Percentiles rank a stretch among this genome's conserved stretches.
Evolutionary conservation across 2,329 filamentous ascomycete species (phyloP).

Genomic region (Trichoderma koningiopsis): DNA sequence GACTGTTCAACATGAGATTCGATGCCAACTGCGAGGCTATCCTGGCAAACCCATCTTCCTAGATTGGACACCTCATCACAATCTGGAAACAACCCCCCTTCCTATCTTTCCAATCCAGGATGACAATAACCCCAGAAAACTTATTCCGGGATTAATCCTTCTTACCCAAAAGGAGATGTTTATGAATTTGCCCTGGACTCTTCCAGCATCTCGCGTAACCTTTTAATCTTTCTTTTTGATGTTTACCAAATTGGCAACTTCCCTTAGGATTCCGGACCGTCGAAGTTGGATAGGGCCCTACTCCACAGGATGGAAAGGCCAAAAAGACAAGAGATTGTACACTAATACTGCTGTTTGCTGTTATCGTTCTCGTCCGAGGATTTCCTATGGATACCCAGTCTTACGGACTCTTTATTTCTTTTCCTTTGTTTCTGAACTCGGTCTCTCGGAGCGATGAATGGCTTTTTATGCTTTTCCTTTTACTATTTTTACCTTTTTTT

Average conservation of each 20-base stretch:
- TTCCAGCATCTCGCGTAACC: slow-evolving; percentile 19
- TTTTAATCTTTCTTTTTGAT: slow-evolving; percentile 28
- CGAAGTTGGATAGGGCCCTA: slow-evolving; percentile 19
- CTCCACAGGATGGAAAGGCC: slow-evolving; percentile 25
- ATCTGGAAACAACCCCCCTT: background rate
- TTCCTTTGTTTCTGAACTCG: slow-evolving; percentile 19
- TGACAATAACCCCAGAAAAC: background rate
- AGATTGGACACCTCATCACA: slow-evolving; percentile 32
- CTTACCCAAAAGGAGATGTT: slow-evolving; percentile 18
- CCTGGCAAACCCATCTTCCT: slow-evolving; percentile 62
- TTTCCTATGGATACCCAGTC: slow-evolving; percentile 27
- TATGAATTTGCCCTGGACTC: slow-evolving; percentile 21
- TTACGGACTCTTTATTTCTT: slow-evolving; percentile 20
- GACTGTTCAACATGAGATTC: slow-evolving; percentile 90
- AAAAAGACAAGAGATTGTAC: slow-evolving; percentile 25
- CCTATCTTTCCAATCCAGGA: slow-evolving; percentile 15
- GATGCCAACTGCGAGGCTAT: slow-evolving; percentile 96
- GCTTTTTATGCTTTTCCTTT: background rate
- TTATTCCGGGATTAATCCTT: slow-evolving; percentile 23
- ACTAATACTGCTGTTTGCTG: slow-evolving; percentile 18
- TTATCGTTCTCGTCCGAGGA: slow-evolving; percentile 24
- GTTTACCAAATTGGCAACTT: slow-evolving; percentile 25
- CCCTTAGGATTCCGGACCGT: slow-evolving; percentile 22
- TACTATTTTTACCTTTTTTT: background rate
- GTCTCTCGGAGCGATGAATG: slow-evolving; percentile 24